Conservation (phyloP, 805 yeast species). For the Komagataella pastoris region DNA sequence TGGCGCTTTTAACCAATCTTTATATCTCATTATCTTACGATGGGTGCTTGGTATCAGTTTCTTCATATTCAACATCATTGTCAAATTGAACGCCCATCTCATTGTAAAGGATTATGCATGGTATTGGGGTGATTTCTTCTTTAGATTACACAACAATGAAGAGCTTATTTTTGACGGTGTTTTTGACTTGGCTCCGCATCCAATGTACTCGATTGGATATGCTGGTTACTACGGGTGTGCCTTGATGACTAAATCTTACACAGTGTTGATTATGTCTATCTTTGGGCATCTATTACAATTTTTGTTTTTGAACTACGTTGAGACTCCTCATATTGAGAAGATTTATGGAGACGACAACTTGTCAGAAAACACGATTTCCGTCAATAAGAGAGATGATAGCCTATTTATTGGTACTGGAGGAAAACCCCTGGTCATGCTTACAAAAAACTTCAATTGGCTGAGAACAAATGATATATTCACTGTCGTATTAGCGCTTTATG, state of each 20-base stretch:
- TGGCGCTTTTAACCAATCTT: slow-evolving; percentile 24
- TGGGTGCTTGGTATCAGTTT: slow-evolving; percentile 45
- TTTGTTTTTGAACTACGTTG: slow-evolving; percentile 59
- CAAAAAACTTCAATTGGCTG: slow-evolving; percentile 43
- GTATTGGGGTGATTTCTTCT: slow-evolving; percentile 94
- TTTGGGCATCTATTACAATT: slow-evolving; percentile 71
- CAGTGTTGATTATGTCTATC: slow-evolving; percentile 54
- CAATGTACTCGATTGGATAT: slow-evolving; percentile 85
- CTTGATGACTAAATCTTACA: slow-evolving; percentile 59
- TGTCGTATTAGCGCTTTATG: slow-evolving; percentile 25
- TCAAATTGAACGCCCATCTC: slow-evolving; percentile 75
- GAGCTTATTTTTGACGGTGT: slow-evolving; percentile 80
- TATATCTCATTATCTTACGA: slow-evolving; percentile 32
- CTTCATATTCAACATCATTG: slow-evolving; percentile 70
- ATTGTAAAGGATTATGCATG: slow-evolving; percentile 85
- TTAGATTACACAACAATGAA: slow-evolving; percentile 50
- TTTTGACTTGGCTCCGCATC: slow-evolving; percentile 83
- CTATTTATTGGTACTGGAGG: slow-evolving; percentile 7
- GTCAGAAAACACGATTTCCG: slow-evolving; percentile 2
- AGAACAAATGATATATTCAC: slow-evolving; percentile 53
- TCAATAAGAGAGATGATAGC: slow-evolving; percentile 20
- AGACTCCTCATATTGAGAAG: slow-evolving; percentile 78
- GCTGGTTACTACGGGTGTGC: slow-evolving; percentile 82
- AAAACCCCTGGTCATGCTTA: slow-evolving; percentile 38
- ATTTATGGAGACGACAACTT: slow-evolving; percentile 28